Conservation (phyloP, 257 asterid species). For the Rubia yunnanensis region DNA sequence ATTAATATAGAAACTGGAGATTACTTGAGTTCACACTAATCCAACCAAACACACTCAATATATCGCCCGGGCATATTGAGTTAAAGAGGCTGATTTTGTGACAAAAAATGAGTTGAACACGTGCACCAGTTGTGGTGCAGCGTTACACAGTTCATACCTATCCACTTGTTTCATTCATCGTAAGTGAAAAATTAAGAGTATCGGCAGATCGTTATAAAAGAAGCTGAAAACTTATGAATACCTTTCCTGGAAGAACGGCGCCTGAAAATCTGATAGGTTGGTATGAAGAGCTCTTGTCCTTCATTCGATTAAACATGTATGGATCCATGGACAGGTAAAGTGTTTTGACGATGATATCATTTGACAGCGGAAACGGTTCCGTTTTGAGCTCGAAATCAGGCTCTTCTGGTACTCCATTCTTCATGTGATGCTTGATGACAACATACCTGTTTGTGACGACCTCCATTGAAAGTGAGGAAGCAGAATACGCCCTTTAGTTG, state of each 20-base stretch:
- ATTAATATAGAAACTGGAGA: too few relatives aligned
- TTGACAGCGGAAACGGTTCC: slow-evolving; percentile 11
- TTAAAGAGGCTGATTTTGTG: too few relatives aligned
- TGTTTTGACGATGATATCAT: slow-evolving; percentile 34
- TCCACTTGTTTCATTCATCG: too few relatives aligned
- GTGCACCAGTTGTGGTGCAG: too few relatives aligned
- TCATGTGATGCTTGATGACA: slow-evolving; percentile 17
- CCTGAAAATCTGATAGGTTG: slow-evolving; percentile 20
- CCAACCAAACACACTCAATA: too few relatives aligned
- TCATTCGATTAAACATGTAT: slow-evolving; percentile 62
- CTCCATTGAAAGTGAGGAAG: slow-evolving; percentile 11
- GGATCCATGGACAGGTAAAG: slow-evolving; percentile 60
- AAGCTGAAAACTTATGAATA: background rate
- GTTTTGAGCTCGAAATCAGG: slow-evolving; percentile 25
- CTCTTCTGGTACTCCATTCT: slow-evolving; percentile 26
- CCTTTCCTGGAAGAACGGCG: slow-evolving; percentile 35
- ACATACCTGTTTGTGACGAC: slow-evolving; percentile 16
- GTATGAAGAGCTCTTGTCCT: slow-evolving; percentile 38
- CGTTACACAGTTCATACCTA: too few relatives aligned
- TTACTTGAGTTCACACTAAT: too few relatives aligned
- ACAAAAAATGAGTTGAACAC: too few relatives aligned
- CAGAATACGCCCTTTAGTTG: too few relatives aligned
- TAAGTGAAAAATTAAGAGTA: too few relatives aligned
- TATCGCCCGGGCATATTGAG: too few relatives aligned
- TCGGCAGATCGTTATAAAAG: too few relatives aligned